Conservation (phyloP, 768 basidiomycete species). For the Dentipellis sp. region DNA sequence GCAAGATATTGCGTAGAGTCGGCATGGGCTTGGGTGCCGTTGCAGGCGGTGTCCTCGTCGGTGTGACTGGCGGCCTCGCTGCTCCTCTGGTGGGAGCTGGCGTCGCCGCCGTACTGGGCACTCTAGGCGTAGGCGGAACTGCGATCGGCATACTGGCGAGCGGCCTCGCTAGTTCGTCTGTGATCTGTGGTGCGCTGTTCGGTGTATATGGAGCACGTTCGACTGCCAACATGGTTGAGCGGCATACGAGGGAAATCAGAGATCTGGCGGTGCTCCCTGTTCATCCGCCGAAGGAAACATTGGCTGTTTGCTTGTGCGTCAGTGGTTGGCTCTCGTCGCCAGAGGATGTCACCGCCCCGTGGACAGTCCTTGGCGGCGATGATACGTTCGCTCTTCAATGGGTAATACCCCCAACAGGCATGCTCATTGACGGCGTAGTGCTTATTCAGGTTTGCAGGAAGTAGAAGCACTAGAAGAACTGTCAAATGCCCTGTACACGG, state of each 20-base stretch:
- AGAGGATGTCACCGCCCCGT: conserved; percentile 41
- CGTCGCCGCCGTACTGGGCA: conserved; percentile 36
- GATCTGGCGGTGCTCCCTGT: conserved; percentile 46
- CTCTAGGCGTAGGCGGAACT: conserved; percentile 45
- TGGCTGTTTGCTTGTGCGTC: conserved; percentile 43
- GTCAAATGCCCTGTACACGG: conserved; percentile 33
- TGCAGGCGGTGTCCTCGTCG: conserved; percentile 45
- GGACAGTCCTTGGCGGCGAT: conserved; percentile 38
- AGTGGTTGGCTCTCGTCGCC: conserved; percentile 42
- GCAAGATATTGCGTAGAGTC: conserved; percentile 32
- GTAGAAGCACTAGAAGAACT: conserved; percentile 42
- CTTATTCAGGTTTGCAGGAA: conserved; percentile 28
- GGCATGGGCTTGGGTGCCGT: conserved; percentile 44
- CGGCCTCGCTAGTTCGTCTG: conserved; percentile 44
- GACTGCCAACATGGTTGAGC: conserved; percentile 37
- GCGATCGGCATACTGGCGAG: conserved; percentile 40
- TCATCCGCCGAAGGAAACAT: conserved; percentile 27
- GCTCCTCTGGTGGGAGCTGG: conserved; percentile 51
- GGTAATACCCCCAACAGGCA: conserved; percentile 24
- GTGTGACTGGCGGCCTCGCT: conserved; percentile 50
- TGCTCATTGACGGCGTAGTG: not conserved
- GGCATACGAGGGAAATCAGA: conserved; percentile 42
- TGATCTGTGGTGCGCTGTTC: conserved; percentile 50
- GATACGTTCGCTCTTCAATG: conserved; percentile 51
- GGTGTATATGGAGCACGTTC: conserved; percentile 45